Percentiles rank a stretch among this genome's conserved stretches.
phyloP scores from a whole-genome alignment of 441 rosid species.

The Biscutella auriculata region DNA sequence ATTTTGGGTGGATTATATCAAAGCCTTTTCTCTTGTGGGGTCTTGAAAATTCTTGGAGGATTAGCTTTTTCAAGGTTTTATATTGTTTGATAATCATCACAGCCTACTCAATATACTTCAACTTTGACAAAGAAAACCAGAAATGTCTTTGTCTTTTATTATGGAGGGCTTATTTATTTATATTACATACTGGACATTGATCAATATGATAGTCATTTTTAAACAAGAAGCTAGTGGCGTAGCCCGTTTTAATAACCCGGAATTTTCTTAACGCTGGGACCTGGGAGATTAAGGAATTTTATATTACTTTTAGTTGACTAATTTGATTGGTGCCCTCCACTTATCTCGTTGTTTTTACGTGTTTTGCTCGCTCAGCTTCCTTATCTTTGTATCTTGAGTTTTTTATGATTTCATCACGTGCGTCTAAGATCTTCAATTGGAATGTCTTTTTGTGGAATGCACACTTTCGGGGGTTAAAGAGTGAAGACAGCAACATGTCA shows the following conservation, averaged over 20 bases:
- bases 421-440: conserved; percentile 1
- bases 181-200: background rate
- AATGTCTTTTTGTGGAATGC: background rate
- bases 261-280: conserved; percentile 1
- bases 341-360: conserved; percentile 10
- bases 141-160: background rate
- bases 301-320: conserved; percentile 13
- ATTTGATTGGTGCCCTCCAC: conserved; percentile 17
- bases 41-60: background rate
- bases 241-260: background rate
- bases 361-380: conserved; percentile 29
- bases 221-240: conserved; percentile 13
- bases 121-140: background rate
- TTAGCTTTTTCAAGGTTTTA: conserved; percentile 1
- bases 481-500: conserved; percentile 12
- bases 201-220: conserved; percentile 3
- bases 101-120: background rate
- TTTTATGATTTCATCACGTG: conserved; percentile 15
- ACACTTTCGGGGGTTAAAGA: background rate
- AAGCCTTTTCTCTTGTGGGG: conserved; percentile 16
- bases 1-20: conserved; percentile 11
- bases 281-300: background rate
- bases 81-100: conserved; percentile 9
- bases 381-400: conserved; percentile 15
- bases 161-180: background rate